Conservation (phyloP, 2,329 filamentous ascomycete genomes). For the Aspergillus sp. region DNA sequence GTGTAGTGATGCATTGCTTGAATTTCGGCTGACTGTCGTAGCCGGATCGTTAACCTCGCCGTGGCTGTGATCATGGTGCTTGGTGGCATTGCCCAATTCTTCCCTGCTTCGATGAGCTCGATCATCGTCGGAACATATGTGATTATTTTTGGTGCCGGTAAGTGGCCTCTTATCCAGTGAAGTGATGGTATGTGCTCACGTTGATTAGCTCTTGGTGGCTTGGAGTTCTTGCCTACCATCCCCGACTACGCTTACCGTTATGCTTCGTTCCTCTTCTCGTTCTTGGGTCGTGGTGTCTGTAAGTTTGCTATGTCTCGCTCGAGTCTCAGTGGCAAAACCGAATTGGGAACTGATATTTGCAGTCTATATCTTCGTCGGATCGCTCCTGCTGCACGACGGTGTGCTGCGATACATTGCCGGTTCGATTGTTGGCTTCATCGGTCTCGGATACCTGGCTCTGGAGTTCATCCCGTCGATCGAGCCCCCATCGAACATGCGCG, state of each 20-base stretch:
- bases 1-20: background rate
- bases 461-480: conserved; percentile 75
- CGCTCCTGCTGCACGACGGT: conserved; percentile 65
- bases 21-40: conserved; percentile 35
- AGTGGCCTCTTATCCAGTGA: conserved; percentile 23
- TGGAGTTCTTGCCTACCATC: conserved; percentile 78
- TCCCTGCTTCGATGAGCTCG: conserved; percentile 44
- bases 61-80: conserved; percentile 81
- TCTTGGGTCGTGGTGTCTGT: conserved; percentile 92
- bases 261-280: conserved; percentile 96
- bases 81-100: conserved; percentile 58
- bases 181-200: conserved; percentile 15
- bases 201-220: conserved; percentile 56
- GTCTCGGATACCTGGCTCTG: conserved; percentile 67
- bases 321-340: background rate
- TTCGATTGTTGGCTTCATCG: conserved; percentile 67
- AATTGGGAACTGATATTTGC: conserved; percentile 6
- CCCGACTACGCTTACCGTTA: conserved; percentile 88
- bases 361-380: conserved; percentile 97
- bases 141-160: conserved; percentile 82
- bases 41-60: conserved; percentile 89
- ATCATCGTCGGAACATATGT: conserved; percentile 81
- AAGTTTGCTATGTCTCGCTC: conserved; percentile 41
- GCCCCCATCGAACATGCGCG: conserved; percentile 74
- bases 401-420: conserved; percentile 69